Percentiles rank a stretch among this genome's conserved stretches.
phyloP scores from a whole-genome alignment of 2,329 filamentous ascomycete species.

The Aspergillus pseudonomiae region DNA sequence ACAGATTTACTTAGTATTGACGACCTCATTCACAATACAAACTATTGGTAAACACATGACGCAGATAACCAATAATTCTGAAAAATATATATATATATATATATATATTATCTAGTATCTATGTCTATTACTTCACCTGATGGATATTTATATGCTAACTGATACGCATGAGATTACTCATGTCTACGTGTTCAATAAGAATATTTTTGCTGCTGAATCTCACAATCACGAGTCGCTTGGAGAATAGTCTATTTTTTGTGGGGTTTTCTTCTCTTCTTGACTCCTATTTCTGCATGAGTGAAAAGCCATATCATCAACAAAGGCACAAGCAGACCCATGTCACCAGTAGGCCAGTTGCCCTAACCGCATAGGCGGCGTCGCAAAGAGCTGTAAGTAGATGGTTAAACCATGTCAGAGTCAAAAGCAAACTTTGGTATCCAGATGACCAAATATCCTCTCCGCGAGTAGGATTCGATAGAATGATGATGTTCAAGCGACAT shows the following conservation, averaged over 20 bases:
- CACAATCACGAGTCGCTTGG: constrained; percentile 4
- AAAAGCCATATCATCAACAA: background rate
- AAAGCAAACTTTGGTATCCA: constrained; percentile 11
- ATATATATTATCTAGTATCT: constrained; percentile 8
- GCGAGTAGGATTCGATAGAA: background rate
- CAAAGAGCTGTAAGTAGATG: constrained; percentile 1
- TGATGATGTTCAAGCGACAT: constrained; percentile 13
- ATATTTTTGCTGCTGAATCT: background rate
- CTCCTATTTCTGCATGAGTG: constrained; percentile 1
- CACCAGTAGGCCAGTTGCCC: constrained; percentile 1
- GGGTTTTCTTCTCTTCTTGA: constrained; percentile 2
- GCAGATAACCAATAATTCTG: background rate
- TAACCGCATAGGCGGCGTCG: constrained; percentile 4
- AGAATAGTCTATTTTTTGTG: constrained; percentile 5
- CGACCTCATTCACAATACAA: background rate
- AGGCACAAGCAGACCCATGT: constrained; percentile 1
- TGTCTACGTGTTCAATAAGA: constrained; percentile 1
- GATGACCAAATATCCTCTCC: constrained; percentile 8
- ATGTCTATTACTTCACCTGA: constrained; percentile 5
- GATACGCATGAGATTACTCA: background rate
- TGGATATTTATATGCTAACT: background rate
- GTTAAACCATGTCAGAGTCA: constrained; percentile 12
- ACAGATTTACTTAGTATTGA: constrained; percentile 1
- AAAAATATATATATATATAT: too few species aligned
- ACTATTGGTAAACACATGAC: background rate